Evolutionary conservation across 2,329 filamentous ascomycete genomes (phyloP).

Genomic region (Botrytis tulipae): DNA sequence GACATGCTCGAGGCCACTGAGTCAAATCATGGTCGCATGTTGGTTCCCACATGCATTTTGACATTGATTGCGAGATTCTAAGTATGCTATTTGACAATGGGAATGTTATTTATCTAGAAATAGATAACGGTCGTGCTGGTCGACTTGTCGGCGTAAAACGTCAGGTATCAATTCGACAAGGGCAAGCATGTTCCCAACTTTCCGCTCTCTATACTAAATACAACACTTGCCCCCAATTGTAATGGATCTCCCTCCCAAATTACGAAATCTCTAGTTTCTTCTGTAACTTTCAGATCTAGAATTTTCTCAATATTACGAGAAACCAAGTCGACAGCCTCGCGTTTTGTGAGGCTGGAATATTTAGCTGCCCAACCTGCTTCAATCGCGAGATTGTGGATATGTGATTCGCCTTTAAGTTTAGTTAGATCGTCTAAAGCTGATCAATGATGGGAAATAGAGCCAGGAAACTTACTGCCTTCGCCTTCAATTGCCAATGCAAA

Average conservation of each 20-base stretch:
- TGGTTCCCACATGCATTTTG: background rate
- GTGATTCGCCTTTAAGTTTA: constrained; percentile 37
- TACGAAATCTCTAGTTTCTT: constrained; percentile 43
- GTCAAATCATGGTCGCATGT: background rate
- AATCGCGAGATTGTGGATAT: constrained; percentile 43
- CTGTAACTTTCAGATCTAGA: constrained; percentile 37
- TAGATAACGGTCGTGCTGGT: background rate
- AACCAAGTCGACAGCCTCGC: constrained; percentile 41
- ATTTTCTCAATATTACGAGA: constrained; percentile 45
- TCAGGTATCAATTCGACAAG: constrained; percentile 24
- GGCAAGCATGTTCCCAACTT: constrained; percentile 41
- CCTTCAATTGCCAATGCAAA: constrained; percentile 40
- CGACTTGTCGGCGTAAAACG: background rate
- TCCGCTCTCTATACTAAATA: constrained; percentile 39
- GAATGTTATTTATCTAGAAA: background rate
- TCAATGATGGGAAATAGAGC: background rate
- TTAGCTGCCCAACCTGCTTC: constrained; percentile 45
- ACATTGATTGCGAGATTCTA: background rate
- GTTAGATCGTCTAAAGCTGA: background rate
- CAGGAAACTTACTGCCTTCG: constrained; percentile 22
- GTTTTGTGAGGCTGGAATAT: constrained; percentile 41
- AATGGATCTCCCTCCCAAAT: constrained; percentile 46
- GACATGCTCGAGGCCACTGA: background rate
- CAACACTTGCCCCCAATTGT: constrained; percentile 43
- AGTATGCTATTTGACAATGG: background rate